Evolutionary conservation across 306 rosid genomes (phyloP).

Genomic region (Abrus pulchellus): DNA sequence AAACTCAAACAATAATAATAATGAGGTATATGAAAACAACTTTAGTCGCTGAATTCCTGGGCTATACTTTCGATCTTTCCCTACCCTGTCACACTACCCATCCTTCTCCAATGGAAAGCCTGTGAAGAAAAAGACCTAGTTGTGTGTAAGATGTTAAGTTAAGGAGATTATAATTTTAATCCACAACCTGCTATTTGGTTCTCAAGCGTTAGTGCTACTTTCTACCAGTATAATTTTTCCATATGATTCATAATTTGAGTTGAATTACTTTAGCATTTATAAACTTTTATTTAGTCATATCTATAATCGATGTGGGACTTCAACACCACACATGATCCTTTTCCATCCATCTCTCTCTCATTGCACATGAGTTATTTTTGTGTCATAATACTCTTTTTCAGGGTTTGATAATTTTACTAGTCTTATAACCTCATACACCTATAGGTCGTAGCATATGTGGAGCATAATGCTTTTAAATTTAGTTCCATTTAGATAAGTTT

Average conservation of each 20-base stretch:
- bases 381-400: background rate
- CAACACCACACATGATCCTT: background rate
- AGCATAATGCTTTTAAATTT: constrained; percentile 13
- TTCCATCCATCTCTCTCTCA: background rate
- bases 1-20: background rate
- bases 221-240: background rate
- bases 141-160: background rate
- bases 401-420: constrained; percentile 16
- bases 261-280: constrained; percentile 18
- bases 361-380: background rate
- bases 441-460: background rate
- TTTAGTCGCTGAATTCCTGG: constrained; percentile 14
- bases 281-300: no score
- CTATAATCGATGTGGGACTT: no score
- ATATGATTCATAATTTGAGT: background rate
- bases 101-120: constrained; percentile 20
- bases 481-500: constrained; percentile 26
- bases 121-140: constrained; percentile 15
- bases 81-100: background rate
- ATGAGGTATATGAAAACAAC: constrained; percentile 1
- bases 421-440: background rate
- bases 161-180: constrained; percentile 13
- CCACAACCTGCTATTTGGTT: constrained; percentile 22
- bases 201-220: background rate
- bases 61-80: constrained; percentile 12